Evolutionary conservation across 1,139 yeast genomes (phyloP).

Genomic region (Insectozyma bohioensis): DNA sequence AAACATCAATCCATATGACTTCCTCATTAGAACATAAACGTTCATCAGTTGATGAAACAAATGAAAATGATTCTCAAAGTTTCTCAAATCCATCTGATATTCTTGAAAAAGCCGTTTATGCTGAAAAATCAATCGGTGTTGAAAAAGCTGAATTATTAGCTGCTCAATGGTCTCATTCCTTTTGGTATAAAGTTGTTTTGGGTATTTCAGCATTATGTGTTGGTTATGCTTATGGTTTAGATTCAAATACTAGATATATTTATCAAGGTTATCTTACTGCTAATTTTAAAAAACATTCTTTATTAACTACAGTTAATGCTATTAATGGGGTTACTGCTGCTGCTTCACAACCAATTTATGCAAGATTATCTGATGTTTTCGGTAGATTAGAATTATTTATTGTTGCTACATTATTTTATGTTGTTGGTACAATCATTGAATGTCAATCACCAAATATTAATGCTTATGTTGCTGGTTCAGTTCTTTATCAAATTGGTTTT

Average conservation of each 20-base stretch:
- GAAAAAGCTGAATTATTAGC: constrained; percentile 34
- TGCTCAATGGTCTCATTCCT: constrained; percentile 23
- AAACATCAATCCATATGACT: no score
- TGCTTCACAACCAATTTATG: constrained; percentile 69
- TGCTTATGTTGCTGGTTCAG: constrained; percentile 72
- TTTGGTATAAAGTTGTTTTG: constrained; percentile 31
- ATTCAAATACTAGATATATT: constrained; percentile 50
- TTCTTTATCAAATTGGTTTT: constrained; percentile 68
- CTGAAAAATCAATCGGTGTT: constrained; percentile 29
- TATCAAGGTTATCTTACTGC: constrained; percentile 55
- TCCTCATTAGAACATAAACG: constrained; percentile 2
- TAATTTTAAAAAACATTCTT: constrained; percentile 57
- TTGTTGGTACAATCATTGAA: constrained; percentile 69
- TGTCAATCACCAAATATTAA: constrained; percentile 66
- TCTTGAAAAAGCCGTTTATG: constrained; percentile 10
- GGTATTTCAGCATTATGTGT: constrained; percentile 56
- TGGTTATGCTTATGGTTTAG: constrained; percentile 69
- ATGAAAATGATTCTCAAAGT: background rate
- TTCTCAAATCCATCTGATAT: background rate
- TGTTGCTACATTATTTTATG: constrained; percentile 57
- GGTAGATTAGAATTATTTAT: constrained; percentile 63
- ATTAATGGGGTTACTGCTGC: constrained; percentile 67
- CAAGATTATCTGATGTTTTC: constrained; percentile 67
- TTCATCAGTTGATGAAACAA: constrained; percentile 5
- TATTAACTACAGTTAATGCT: constrained; percentile 63